Base-by-base conservation (phyloP, 768 basidiomycete species). In the Mycena leptocephala region DNA sequence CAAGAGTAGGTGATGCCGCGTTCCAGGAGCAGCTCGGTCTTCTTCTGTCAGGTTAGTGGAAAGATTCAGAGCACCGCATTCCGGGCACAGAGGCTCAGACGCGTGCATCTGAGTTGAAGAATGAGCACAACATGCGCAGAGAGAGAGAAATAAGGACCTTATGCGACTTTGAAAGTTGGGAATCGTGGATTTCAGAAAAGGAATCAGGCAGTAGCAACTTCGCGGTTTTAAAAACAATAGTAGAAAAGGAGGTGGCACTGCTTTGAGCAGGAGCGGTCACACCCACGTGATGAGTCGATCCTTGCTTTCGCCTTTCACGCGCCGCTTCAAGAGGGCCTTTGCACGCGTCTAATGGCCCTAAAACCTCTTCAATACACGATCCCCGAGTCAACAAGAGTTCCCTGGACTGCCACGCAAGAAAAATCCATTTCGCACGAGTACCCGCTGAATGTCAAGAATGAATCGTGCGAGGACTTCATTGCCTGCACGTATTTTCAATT, bases 401-500 rank as follows among this genome's bases (percentile, higher is more conserved):
- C 67, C 4, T 94, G 94, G 94, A 90, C 91, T 2, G 72, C 84
- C 26, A 84, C 88, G 0, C 94, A 95, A 75, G 93, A 94, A 79
- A 91, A 91, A 75, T 78, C 87, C 8, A 83, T 95, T 33, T 86
- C 87, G 3, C 85, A 85, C 48, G 93, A 93, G 26, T 93, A 87
- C 77, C 93, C 92, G 3, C 90, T 94, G 55, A 86, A 88, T 26
- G 55, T 87, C 39, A 76, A 83, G 56, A 76, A 85, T 51, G 91
- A 92, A 78, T 85, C 88, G 0, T 85, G 89, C 22, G 92, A 91
- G 22, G 89, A 93, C 76, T 92, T 89, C 79, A 88, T 93, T 28
- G 87, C 86, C 3, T 87, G 92, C 24, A 92, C 88, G 4, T 95
- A 95, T 82, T 89, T 94, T 56, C 94, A 95, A 79, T 94, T 93